Conservation (phyloP, 2,329 filamentous ascomycete species). For the Colletotrichum lupini region DNA sequence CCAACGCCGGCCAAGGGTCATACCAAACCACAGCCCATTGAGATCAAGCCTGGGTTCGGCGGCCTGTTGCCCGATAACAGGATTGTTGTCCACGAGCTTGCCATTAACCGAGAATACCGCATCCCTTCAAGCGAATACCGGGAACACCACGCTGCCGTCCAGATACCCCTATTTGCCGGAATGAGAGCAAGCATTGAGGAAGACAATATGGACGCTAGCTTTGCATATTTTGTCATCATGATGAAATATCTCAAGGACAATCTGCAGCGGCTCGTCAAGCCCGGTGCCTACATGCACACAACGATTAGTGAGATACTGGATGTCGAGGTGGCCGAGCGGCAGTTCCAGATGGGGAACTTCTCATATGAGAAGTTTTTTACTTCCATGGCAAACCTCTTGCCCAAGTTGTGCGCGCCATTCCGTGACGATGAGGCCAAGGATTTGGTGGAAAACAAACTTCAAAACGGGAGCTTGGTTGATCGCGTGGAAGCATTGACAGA, state of each 20-base stretch:
- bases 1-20: constrained; percentile 58
- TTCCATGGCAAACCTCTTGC: constrained; percentile 79
- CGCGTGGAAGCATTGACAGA: constrained; percentile 80
- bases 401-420: constrained; percentile 83
- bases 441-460: constrained; percentile 71
- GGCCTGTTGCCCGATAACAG: constrained; percentile 78
- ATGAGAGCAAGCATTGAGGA: constrained; percentile 73
- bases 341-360: constrained; percentile 78
- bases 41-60: constrained; percentile 54
- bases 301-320: constrained; percentile 82
- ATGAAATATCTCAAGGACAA: constrained; percentile 78
- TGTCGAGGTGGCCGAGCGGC: constrained; percentile 74
- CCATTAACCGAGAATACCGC: constrained; percentile 82
- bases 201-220: constrained; percentile 72
- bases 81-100: constrained; percentile 80
- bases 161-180: constrained; percentile 64
- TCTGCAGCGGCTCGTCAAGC: constrained; percentile 76
- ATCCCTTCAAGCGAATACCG: constrained; percentile 72
- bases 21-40: constrained; percentile 50
- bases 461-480: constrained; percentile 74
- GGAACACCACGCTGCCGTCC: constrained; percentile 63
- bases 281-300: constrained; percentile 78
- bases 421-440: constrained; percentile 81
- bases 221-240: constrained; percentile 76
- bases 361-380: constrained; percentile 85